These are phyloP conservation scores for Blastocystis sp. DNA, from an alignment of 352 stramenopile genomes.

Conservation along the genomic window DNA sequence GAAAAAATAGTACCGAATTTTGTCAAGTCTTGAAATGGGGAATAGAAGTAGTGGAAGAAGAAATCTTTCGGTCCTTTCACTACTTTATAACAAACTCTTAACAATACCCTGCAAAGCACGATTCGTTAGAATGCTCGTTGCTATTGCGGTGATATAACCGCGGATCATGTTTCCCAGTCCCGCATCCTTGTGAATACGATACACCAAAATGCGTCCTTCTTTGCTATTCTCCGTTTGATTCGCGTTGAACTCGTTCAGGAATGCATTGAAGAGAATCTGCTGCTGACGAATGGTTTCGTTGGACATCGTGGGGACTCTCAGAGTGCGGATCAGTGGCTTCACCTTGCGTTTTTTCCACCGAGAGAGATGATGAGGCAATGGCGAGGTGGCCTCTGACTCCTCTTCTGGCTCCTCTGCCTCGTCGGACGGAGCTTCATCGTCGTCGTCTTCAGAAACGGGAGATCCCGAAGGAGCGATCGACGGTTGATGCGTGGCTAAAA, in stretches of 20 bases:
- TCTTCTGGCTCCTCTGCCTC: no score
- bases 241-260: not conserved
- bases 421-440: no score
- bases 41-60: not conserved
- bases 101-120: not conserved
- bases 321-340: not conserved
- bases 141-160: not conserved
- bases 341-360: not conserved
- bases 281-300: not conserved
- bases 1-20: not conserved
- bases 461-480: no score
- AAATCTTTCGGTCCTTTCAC: not conserved
- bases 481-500: no score
- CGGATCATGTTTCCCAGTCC: slow-evolving; percentile 55
- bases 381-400: no score
- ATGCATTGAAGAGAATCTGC: not conserved
- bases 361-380: no score
- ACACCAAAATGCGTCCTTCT: not conserved
- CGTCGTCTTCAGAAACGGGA: no score
- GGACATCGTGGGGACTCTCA: not conserved
- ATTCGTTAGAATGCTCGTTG: not conserved
- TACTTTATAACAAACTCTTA: not conserved
- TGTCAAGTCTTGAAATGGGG: not conserved
- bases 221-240: not conserved
- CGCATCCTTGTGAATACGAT: slow-evolving; percentile 16